Evolutionary conservation across 2,329 filamentous ascomycete species (phyloP).

Genomic region (Fusarium nanum): DNA sequence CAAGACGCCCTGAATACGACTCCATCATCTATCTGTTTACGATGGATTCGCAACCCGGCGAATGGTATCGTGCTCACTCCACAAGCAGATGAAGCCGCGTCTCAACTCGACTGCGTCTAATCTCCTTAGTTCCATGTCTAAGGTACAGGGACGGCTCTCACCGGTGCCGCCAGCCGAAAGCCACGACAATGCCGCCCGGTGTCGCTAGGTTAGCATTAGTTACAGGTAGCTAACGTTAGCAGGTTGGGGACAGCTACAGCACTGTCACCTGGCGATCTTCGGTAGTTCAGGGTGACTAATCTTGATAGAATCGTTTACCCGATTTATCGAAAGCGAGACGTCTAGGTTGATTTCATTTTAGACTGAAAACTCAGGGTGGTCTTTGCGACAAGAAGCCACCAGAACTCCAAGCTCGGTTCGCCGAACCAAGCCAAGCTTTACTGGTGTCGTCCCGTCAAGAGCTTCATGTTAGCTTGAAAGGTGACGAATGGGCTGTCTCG

Average conservation of each 20-base stretch:
- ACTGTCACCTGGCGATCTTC: not conserved
- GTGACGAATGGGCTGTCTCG: not conserved
- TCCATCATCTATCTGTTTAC: conserved; percentile 1
- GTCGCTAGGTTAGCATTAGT: not conserved
- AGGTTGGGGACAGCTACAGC: not conserved
- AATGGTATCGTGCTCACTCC: conserved; percentile 23
- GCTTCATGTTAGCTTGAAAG: not conserved
- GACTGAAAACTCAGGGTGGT: not conserved
- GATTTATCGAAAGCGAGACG: not conserved
- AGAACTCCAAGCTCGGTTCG: not conserved
- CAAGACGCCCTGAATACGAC: not conserved
- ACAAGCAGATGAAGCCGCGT: not conserved
- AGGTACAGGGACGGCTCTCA: conserved; percentile 16
- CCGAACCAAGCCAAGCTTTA: not conserved
- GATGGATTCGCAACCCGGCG: not conserved
- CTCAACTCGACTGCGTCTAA: not conserved
- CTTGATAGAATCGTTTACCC: not conserved
- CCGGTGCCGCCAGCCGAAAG: conserved; percentile 25
- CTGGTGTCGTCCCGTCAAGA: not conserved
- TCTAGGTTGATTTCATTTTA: conserved; percentile 2
- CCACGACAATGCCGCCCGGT: not conserved
- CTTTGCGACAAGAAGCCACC: not conserved
- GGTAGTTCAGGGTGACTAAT: conserved; percentile 10
- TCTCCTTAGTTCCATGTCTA: conserved; percentile 2
- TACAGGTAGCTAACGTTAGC: not conserved